A percentile compares a stretch with the other conserved stretches of the same genome.
Evolutionary conservation across 2,329 filamentous ascomycete genomes (phyloP).

Genomic region (Fonsecaea monophora): DNA sequence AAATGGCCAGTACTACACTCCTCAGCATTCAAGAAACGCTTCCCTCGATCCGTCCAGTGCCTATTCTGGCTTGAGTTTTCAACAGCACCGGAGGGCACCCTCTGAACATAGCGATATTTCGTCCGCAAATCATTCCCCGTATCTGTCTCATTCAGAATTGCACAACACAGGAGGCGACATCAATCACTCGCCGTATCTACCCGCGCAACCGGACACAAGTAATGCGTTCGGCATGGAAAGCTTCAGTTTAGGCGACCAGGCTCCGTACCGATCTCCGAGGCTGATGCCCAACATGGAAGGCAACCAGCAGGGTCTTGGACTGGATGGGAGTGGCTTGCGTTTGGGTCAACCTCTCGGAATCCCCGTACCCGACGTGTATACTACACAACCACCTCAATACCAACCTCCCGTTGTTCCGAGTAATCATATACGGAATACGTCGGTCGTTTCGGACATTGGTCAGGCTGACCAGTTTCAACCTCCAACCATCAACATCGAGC

Average conservation of each 20-base stretch:
- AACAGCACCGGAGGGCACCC: conserved; percentile 79
- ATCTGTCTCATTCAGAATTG: conserved; percentile 75
- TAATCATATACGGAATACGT: conserved; percentile 56
- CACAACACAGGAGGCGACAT: conserved; percentile 72
- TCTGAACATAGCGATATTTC: conserved; percentile 94
- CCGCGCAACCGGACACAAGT: conserved; percentile 74
- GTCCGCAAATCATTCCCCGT: conserved; percentile 83
- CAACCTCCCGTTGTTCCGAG: conserved; percentile 51
- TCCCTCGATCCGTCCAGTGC: conserved; percentile 68
- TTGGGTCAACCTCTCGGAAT: conserved; percentile 52
- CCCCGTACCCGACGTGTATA: conserved; percentile 59
- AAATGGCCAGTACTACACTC: conserved; percentile 59
- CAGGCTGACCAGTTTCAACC: conserved; percentile 79
- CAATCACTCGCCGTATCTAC: conserved; percentile 80
- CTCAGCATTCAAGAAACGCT: conserved; percentile 64
- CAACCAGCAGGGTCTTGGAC: conserved; percentile 49
- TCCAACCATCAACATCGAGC: conserved; percentile 94
- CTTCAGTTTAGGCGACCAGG: conserved; percentile 74
- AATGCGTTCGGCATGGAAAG: conserved; percentile 78
- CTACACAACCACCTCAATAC: conserved; percentile 45
- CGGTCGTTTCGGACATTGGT: conserved; percentile 65
- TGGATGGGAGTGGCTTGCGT: conserved; percentile 28
- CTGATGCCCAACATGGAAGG: conserved; percentile 67
- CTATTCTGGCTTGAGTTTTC: conserved; percentile 68
- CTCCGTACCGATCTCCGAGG: conserved; percentile 70